Base-by-base conservation (phyloP, 2,329 filamentous ascomycete species). In the Lachnum nothofagi region DNA sequence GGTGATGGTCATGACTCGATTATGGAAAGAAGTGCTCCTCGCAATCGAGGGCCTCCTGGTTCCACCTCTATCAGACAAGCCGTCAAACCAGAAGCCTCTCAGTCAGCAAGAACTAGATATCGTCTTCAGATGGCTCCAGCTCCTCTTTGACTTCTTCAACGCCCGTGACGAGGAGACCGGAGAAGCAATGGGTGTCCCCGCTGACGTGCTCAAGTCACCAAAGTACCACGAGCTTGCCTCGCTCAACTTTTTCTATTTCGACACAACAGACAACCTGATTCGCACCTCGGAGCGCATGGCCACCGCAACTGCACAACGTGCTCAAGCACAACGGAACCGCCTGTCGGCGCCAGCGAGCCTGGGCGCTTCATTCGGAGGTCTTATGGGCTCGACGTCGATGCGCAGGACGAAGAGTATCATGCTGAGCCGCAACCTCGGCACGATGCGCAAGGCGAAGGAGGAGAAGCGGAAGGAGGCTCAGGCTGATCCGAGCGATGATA, bases 211-310 rank as follows among this genome's bases (percentile, higher is more conserved):
- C 64, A 95, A 95, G 70, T 95, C 89, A 58, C 88, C 91, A 64
- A 98, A 98, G 77, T 98, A 95, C 75, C 91, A 96, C 73, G 93
- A 98, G 68, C 81, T 98, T 46, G 88, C 93, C 57, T 91, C 89
- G 54, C 79, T 98, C 55, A 95, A 95, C 72, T 98, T 97, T 77
- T 98, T 97, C 76, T 98, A 98, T 73, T 94, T 93, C 64, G 91
- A 97, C 63, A 80, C 86, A 25, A 95, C 90, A 1, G 88, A 94
- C 53, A 91, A 87, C 60, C 78, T 98, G 10, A 89, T 97, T 60
- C 86, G 91, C 43, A 95, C 89, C n/a, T 95, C 89, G 2, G 93
- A 98, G 69, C 82, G 88, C 48, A 98, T 98, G 87, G 91, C 91
- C 3, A 85, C 88, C 2, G 89, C 90, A 34, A 94, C 86, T 3